phyloP scores from a whole-genome alignment of 1,284 basidiomycete genomes.

The Sphaerobolus stellatus region DNA sequence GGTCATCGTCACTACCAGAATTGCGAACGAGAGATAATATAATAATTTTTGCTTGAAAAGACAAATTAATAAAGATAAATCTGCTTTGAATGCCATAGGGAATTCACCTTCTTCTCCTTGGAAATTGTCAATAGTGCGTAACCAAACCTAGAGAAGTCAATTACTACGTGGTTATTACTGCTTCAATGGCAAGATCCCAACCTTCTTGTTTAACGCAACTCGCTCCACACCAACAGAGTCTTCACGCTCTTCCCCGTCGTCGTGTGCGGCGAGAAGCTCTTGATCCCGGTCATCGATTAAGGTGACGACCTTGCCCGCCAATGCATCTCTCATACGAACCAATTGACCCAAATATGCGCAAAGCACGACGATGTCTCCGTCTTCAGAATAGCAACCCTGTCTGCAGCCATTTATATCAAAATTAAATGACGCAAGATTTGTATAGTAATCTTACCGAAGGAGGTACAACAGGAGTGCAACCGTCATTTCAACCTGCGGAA shows the following conservation, averaged over 20 bases:
- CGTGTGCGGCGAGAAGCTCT: conserved; percentile 50
- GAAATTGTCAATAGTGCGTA: conserved; percentile 76
- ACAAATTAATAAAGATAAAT: background rate
- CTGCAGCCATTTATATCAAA: too few species aligned
- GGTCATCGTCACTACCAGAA: conserved; percentile 46
- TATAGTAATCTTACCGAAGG: conserved; percentile 42
- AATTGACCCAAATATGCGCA: conserved; percentile 77
- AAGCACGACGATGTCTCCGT: conserved; percentile 72
- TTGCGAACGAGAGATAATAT: conserved; percentile 74
- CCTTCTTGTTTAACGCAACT: conserved; percentile 49
- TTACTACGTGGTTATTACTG: conserved; percentile 5
- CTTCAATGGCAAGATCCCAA: conserved; percentile 25
- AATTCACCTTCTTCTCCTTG: conserved; percentile 68
- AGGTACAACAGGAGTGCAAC: conserved; percentile 69
- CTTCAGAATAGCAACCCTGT: conserved; percentile 55
- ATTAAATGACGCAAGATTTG: too few species aligned
- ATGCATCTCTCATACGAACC: conserved; percentile 51
- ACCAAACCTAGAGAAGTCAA: conserved; percentile 46
- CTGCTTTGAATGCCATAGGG: conserved; percentile 19
- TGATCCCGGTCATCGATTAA: conserved; percentile 71
- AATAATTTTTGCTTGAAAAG: conserved; percentile 44
- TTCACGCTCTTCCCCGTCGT: conserved; percentile 37
- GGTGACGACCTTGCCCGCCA: conserved; percentile 52
- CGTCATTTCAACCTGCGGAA: conserved; percentile 61
- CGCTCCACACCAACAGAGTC: conserved; percentile 39